Base-by-base conservation (phyloP, 768 basidiomycete species). In the Lyophyllum shimeji region DNA sequence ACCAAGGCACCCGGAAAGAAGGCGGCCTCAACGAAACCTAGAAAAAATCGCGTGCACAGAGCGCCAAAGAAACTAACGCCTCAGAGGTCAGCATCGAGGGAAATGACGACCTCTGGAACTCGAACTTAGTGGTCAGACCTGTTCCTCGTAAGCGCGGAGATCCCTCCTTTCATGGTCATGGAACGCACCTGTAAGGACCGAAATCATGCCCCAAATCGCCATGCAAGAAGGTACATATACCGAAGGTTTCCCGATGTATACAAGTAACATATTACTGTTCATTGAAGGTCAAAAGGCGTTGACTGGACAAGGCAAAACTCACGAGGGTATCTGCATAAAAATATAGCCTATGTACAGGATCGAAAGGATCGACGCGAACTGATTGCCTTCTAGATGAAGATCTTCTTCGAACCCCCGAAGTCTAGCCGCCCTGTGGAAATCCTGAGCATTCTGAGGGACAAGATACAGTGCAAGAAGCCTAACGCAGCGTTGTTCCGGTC, bases 321-420 rank as follows among this genome's bases (percentile, higher is more conserved):
- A 87, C 85, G 85, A 89, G 40, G 89, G 89, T 52, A 91, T 79
- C 66, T 91, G 89, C 88, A 90, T 89, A 37, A 89, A 69, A 55
- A 87, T 87, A 64, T 90, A 90, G 11, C 89, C 78, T 43, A 89
- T 77, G 62, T 89, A 91, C 29, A 90, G 75, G 46, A 87, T 81
- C 40, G 85, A 85, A 40, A 91, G 69, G 15, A 90, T 69, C 0
- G 87, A 84, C 11, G 83, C 79, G 64, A 89, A 91, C 61, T 90
- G 76, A 51, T 82, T 76, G 24, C 75, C 85, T 58, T 79, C 69
- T 17, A 91, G 74, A 37, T 80, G 71, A 27, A 91, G 76, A 67
- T 91, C 89, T 47, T 76, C 72, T 64, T 89, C 85, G 51, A 91
- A 86, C 0, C 89, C 90, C 31, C 82, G 78, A 40, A 90, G 73